These are phyloP conservation scores for Rhynchosporium agropyri DNA, from an alignment of 2,329 filamentous ascomycete genomes.

Conservation along the genomic window DNA sequence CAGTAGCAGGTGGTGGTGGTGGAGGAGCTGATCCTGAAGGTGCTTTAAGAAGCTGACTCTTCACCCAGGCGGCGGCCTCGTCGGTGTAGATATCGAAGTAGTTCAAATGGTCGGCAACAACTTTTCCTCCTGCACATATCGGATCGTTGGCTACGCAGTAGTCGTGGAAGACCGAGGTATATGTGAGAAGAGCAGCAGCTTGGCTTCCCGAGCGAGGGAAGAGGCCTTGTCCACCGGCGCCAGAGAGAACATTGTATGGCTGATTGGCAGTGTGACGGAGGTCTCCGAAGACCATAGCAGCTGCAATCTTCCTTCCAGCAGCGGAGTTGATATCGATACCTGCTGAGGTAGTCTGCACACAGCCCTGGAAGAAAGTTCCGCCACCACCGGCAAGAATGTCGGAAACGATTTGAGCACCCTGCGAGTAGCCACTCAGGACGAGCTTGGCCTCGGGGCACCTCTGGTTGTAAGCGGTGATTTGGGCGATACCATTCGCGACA, in stretches of 20 bases:
- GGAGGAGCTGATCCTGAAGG: too few species aligned
- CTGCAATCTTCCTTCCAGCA: constrained; percentile 2
- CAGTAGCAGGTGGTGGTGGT: too few species aligned
- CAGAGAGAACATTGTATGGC: constrained; percentile 9
- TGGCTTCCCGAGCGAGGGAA: background rate
- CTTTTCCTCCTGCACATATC: constrained; percentile 43
- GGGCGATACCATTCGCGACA: constrained; percentile 42
- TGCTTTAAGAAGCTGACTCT: too few species aligned
- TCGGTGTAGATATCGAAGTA: constrained; percentile 43
- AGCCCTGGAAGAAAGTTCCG: background rate
- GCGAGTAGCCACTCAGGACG: constrained; percentile 48
- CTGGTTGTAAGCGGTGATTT: constrained; percentile 47
- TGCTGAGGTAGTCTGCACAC: background rate
- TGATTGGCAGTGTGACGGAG: constrained; percentile 13
- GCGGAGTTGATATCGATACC: constrained; percentile 21
- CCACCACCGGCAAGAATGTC: constrained; percentile 45
- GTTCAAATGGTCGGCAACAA: constrained; percentile 43
- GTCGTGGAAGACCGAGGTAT: constrained; percentile 35
- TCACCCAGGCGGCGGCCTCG: constrained; percentile 3
- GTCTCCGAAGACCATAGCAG: constrained; percentile 7
- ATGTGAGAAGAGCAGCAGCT: background rate
- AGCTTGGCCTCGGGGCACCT: constrained; percentile 47
- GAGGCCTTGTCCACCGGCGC: constrained; percentile 1
- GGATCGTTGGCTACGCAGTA: constrained; percentile 46
- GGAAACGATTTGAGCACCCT: constrained; percentile 46